These are phyloP conservation scores for Ceratobasidium sp. DNA, from an alignment of 1,284 basidiomycete genomes.

Conservation along the genomic window DNA sequence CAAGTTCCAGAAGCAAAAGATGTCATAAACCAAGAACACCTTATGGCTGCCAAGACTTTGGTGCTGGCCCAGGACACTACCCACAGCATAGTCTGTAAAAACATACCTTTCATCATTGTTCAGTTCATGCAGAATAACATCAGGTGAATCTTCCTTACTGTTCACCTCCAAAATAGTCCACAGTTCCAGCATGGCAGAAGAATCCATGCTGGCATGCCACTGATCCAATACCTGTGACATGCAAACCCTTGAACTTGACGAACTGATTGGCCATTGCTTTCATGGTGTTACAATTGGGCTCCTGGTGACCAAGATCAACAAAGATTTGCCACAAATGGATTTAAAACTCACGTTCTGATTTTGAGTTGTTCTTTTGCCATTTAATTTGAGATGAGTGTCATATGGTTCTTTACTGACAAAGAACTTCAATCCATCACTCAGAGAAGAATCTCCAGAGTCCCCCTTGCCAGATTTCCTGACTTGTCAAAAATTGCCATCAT, in stretches of 20 bases:
- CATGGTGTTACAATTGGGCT: constrained; percentile 9
- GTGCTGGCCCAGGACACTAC: not conserved
- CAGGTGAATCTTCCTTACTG: no score
- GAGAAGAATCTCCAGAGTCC: not conserved
- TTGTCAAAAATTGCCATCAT: constrained; percentile 11
- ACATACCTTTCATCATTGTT: not conserved
- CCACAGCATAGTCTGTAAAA: not conserved
- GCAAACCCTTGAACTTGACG: not conserved
- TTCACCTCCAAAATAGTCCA: constrained; percentile 2
- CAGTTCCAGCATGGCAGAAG: not conserved
- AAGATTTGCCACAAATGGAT: not conserved
- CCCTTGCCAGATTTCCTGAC: constrained; percentile 3
- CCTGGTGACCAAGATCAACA: not conserved
- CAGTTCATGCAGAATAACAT: no score
- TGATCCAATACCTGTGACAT: constrained; percentile 8
- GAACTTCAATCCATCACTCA: not conserved
- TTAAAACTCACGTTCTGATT: not conserved
- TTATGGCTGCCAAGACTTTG: not conserved
- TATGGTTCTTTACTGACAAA: not conserved
- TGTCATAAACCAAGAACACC: not conserved
- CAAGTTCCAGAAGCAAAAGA: not conserved
- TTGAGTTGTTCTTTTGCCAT: not conserved
- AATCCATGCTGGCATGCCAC: not conserved
- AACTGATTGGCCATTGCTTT: not conserved
- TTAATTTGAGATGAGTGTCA: not conserved